Evolutionary conservation across 495 filamentous ascomycete species (phyloP), one percentile per base, ranked within the genome.

Genomic region (Parathielavia appendiculata): DNA sequence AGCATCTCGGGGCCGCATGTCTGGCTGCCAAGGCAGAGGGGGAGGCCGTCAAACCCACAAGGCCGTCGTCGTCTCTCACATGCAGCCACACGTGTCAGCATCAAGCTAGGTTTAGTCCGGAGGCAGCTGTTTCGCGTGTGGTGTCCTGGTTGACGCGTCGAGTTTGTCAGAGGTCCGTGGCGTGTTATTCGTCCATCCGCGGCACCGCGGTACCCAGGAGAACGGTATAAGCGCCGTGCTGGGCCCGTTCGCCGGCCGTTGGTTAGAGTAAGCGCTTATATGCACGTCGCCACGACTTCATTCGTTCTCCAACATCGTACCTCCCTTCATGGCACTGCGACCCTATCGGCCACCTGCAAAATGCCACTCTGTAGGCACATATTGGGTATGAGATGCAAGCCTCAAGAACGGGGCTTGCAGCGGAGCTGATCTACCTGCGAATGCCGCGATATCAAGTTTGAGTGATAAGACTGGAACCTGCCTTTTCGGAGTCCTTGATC

Each of bases 181-280:
- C 9, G 8, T 12, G 17, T 23, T 43, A 57, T 58, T 54, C 54
- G 60, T 38, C 12, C n/a, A 10, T 32, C 35, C 9, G 19, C 16
- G n/a, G 6, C 46, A 40, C 53, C 40, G 43, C 30, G 20, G 54
- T 34, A 44, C 56, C 56, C 51, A 44, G 38, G 32, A 26, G 32
- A 11, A 13, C 19, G 60, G 56, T 36, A 11, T 32, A 63, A 63
- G 60, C 60, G 56, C 60, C 60, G 46, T 30, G 47, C 44, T 39
- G 39, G 32, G 23, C 8, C 44, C 17, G 7, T 40, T n/a, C 8
- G 4, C 6, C n/a, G 47, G 16, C 30, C 34, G 60, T 63, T 63
- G 56, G 60, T 58, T 63, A 43, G 51, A 55, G 50, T 30, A 50
- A 36, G 60, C 55, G 55, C 56, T 45, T 55, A 32, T 8, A 46